Conservation (phyloP, 73 alveolate genomes). For the Tetrahymena elliotti region DNA sequence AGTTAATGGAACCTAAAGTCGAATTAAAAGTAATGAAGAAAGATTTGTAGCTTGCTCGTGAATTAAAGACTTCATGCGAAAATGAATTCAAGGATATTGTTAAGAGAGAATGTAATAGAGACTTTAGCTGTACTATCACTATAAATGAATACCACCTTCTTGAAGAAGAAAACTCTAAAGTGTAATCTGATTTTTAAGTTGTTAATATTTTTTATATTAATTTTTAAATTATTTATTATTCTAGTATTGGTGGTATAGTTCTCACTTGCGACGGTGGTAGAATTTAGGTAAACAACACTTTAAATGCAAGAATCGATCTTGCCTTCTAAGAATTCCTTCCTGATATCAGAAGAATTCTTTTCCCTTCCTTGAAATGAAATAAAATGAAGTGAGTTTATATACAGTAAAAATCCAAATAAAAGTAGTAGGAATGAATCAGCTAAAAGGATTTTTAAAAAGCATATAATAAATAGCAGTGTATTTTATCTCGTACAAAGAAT, state of each 20-base stretch:
- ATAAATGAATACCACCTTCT: slow-evolving; percentile 47
- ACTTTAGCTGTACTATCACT: slow-evolving; percentile 27
- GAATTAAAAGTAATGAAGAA: slow-evolving; percentile 55
- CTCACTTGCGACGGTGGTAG: slow-evolving; percentile 58
- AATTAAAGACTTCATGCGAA: slow-evolving; percentile 38
- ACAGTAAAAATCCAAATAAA: background rate
- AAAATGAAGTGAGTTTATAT: background rate
- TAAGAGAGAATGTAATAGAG: slow-evolving; percentile 54
- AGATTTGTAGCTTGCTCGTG: slow-evolving; percentile 44
- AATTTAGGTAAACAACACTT: slow-evolving; percentile 67
- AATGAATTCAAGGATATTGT: slow-evolving; percentile 54
- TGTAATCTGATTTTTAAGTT: background rate
- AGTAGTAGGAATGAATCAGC: background rate
- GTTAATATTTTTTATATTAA: slow-evolving; percentile 6
- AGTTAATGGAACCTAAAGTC: slow-evolving; percentile 63
- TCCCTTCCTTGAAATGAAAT: background rate
- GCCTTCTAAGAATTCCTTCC: slow-evolving; percentile 61
- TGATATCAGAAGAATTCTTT: slow-evolving; percentile 43
- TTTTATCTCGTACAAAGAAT: background rate
- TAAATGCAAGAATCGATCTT: slow-evolving; percentile 66
- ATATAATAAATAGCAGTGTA: background rate
- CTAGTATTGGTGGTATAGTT: slow-evolving; percentile 67
- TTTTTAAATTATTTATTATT: slow-evolving; percentile 47
- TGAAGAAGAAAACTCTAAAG: slow-evolving; percentile 7
- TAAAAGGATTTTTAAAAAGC: background rate